Conservation (phyloP, 495 filamentous ascomycete species). For the Aspergillus steynii region DNA sequence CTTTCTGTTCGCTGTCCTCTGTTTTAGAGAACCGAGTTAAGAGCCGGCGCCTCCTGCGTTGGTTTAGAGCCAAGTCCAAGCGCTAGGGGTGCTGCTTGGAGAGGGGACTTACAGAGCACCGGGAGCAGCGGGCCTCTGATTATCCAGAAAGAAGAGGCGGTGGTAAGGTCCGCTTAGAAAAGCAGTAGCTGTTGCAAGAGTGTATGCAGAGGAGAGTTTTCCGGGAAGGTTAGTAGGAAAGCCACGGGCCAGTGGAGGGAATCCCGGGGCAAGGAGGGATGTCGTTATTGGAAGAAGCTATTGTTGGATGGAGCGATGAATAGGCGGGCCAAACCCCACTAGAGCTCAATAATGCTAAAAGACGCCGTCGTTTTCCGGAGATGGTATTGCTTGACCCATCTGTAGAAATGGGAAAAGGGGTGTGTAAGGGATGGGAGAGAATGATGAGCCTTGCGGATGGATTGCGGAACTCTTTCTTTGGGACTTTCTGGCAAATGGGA, state of each 20-base stretch:
- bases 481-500: not conserved
- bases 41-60: not conserved
- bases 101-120: not conserved
- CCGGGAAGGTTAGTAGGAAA: not conserved
- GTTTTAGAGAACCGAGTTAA: not conserved
- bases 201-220: not conserved
- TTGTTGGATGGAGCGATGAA: conserved; percentile 3
- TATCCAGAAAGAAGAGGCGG: not conserved
- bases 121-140: not conserved
- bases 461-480: not conserved
- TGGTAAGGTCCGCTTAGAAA: not conserved
- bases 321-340: conserved; percentile 3
- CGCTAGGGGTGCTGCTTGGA: not conserved
- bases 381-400: not conserved
- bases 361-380: conserved; percentile 1
- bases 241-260: not conserved
- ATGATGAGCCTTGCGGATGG: not conserved
- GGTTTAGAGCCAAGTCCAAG: not conserved
- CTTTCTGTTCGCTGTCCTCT: not conserved
- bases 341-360: not conserved
- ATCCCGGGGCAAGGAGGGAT: not conserved
- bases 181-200: not conserved
- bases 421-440: not conserved
- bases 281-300: conserved; percentile 7
- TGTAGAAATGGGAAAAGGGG: not conserved